A percentile compares a stretch with the other conserved stretches of the same genome.
Conservation (phyloP, 441 rosid genomes). For the Sinapis alba region DNA sequence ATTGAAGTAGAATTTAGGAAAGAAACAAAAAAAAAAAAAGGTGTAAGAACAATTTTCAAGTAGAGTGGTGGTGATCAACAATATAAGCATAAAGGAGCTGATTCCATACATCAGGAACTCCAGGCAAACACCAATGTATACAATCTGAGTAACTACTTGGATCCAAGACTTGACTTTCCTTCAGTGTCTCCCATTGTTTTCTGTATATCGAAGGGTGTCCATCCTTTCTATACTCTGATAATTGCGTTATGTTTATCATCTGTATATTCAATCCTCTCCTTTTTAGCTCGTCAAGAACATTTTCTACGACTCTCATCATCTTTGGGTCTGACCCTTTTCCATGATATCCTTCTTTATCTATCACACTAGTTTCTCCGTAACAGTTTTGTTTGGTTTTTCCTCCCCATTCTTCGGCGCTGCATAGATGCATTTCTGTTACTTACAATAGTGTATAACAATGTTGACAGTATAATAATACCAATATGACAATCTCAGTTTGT, state of each 20-base stretch:
- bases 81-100: slow-evolving; percentile 64
- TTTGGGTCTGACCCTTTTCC: slow-evolving; percentile 17
- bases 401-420: neutral
- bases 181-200: slow-evolving; percentile 58
- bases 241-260: slow-evolving; percentile 63
- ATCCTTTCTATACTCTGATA: slow-evolving; percentile 65
- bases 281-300: slow-evolving; percentile 37
- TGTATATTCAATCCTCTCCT: slow-evolving; percentile 52
- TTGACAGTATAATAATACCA: neutral
- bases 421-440: neutral
- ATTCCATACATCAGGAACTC: slow-evolving; percentile 74
- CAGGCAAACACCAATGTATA: slow-evolving; percentile 76
- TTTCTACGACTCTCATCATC: slow-evolving; percentile 51
- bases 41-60: slow-evolving; percentile 6
- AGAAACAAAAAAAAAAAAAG: neutral
- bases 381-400: neutral
- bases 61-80: slow-evolving; percentile 26
- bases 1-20: slow-evolving; percentile 23
- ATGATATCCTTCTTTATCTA: neutral
- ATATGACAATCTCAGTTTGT: neutral
- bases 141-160: slow-evolving; percentile 63
- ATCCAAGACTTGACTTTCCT: slow-evolving; percentile 45
- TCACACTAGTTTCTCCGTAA: neutral
- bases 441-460: neutral
- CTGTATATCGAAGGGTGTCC: slow-evolving; percentile 60